These are phyloP conservation scores for Astragalus membranaceus DNA, from an alignment of 306 rosid genomes.

Conservation along the genomic window DNA sequence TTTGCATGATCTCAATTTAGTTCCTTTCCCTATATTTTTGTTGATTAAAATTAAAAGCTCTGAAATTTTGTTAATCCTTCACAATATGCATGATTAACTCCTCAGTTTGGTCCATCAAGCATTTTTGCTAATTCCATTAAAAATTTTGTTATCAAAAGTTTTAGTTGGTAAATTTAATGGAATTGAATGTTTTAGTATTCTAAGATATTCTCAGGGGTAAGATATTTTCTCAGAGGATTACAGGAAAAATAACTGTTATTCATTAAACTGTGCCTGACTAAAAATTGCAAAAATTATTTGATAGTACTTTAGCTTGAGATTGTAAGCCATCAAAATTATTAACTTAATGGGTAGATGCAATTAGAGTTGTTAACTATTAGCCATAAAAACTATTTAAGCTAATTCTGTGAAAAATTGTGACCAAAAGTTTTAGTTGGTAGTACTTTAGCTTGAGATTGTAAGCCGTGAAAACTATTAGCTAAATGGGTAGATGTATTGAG, in stretches of 20 bases:
- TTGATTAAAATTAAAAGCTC: not conserved
- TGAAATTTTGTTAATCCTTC: not conserved
- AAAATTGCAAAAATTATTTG: not conserved
- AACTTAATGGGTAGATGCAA: not conserved
- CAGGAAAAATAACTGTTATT: not conserved
- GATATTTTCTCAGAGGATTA: not conserved
- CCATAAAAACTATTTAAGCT: not conserved
- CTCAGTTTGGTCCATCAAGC: not conserved
- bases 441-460: not conserved
- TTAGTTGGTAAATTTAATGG: not conserved
- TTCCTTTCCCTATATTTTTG: not conserved
- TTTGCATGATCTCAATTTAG: not conserved
- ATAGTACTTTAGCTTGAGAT: not conserved
- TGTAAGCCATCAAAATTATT: not conserved
- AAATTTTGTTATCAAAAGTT: not conserved
- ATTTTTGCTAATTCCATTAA: not conserved
- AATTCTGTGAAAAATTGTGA: not conserved
- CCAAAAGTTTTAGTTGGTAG: not conserved
- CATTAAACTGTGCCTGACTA: not conserved
- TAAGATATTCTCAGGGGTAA: not conserved
- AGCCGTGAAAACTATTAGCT: not conserved
- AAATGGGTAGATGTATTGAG: not conserved
- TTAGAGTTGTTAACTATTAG: no score
- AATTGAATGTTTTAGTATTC: constrained; percentile 6
- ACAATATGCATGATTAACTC: not conserved